Base-by-base conservation (phyloP, 1,284 basidiomycete genomes). In the Cutaneotrichosporon sp. region DNA sequence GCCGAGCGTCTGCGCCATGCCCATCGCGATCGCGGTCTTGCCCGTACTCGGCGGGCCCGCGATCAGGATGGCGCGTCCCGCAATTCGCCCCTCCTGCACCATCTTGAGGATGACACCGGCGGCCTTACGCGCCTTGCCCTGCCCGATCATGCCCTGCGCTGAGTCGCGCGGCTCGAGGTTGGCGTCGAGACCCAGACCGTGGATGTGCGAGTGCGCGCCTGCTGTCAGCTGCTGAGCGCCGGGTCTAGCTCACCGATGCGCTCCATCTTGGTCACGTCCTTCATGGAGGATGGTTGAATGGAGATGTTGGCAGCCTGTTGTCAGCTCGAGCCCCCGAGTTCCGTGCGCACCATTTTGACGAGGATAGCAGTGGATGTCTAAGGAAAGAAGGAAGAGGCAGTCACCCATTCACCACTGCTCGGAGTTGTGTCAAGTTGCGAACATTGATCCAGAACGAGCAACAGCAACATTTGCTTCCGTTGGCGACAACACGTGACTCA, bases 201-300 rank as follows among this genome's bases (percentile, higher is more conserved):
- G 91, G 73, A 97, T 94, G 82, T 97, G 94, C n/a, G 94, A 97
- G 80, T 97, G 94, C n/a, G 91, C 90, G 75, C 92, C 92, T 92
- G 76, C 6, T 26, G 58, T 58, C 58, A 64, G 62, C 34, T 40
- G 51, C 26, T 3, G 26, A 21, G 31, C 32, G 47, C 56, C 64
- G 46, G 55, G 34, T 42, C 14, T 38, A 68, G 51, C 84, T 65
- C 62, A 89, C 92, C 92, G 79, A 97, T 97, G 67, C 93, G 90
- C 86, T 97, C 93, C 87, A 96, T 93, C 84, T 93, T 94, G 61
- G 92, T 94, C 63, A 94, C 89, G 75, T 96, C 92, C 65, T 91
- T 86, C 67, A 94, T 80, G 46, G 74, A 71, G 13, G 73, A 72
- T 61, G 77, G 66, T 72, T 80, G 73, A 61, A 82, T 81, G 8